phyloP scores from a whole-genome alignment of 495 filamentous ascomycete genomes.

The Podospora conica region DNA sequence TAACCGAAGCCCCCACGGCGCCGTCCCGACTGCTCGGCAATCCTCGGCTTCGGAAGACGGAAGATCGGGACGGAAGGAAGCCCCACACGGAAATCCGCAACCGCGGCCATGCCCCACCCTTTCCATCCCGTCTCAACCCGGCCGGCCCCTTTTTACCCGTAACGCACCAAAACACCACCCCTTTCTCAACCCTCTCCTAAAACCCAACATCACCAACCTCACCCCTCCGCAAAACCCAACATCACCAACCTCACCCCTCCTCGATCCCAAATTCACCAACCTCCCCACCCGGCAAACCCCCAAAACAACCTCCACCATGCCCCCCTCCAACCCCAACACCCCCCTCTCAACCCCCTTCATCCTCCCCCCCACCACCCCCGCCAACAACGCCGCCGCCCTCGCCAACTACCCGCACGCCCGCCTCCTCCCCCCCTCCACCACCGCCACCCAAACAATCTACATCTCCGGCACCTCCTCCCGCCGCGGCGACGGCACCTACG shows the following conservation, averaged over 20 bases:
- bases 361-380: constrained; percentile 2
- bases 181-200: neutral
- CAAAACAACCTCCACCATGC: neutral
- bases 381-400: constrained; percentile 20
- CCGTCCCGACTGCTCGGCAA: constrained; percentile 5
- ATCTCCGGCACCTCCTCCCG: constrained; percentile 26
- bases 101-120: neutral
- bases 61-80: neutral
- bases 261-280: no score
- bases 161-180: neutral
- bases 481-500: constrained; percentile 22
- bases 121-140: neutral
- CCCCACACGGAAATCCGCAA: neutral
- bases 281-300: neutral
- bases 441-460: constrained; percentile 20
- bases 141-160: neutral
- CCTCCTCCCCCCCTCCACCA: constrained; percentile 15
- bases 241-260: neutral
- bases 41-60: constrained; percentile 15
- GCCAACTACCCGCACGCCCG: constrained; percentile 29
- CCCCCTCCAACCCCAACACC: neutral
- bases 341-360: neutral
- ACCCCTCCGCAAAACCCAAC: no score
- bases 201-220: neutral
- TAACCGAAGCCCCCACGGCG: neutral